Evolutionary conservation across 2,329 filamentous ascomycete genomes (phyloP), one percentile per base, ranked within the genome.

Genomic region (Colletotrichum tofieldiae): DNA sequence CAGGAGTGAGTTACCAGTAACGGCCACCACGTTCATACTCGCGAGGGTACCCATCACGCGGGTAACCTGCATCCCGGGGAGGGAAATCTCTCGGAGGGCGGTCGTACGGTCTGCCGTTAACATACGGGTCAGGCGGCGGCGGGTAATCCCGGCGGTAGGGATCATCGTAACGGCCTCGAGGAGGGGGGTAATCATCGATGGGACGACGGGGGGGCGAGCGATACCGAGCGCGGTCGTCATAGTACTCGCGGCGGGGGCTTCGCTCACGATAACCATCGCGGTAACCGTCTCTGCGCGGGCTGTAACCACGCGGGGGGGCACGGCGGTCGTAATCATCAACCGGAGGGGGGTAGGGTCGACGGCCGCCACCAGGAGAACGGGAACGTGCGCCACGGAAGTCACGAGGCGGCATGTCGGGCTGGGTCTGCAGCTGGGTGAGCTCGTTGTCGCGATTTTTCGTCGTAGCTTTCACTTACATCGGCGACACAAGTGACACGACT

Each of bases 261-360:
- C 95, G 92, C 79, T 97, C 94, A 80, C 96, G 95, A 83, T 98
- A 98, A 75, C 93, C 92, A 73, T 93, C 92, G 61, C 88, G 90
- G 76, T 87, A 88, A 26, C 82, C 86, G 20, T 86, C 87, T 26
- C 93, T 91, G 75, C 93, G 92, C 74, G 95, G 95, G 82, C 93
- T 97, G 82, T 97, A 98, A 72, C 92, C 94, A 77, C 94, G 91
- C 71, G 91, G 91, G 73, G 94, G 93, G 3, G 92, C 93, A 78
- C 96, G 94, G 77, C 94, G 92, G 75, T 95, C 93, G 81, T 96
- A 95, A 78, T 96, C 93, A 79, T 96, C 94, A 74, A 89, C 86
- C 47, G 91, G 89, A 74, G 92, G 90, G 70, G 88, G 88, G 74
- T 93, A 89, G 73, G 91, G 92, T 72, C 93, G 92, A 73, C 91